Percentiles rank a stretch among this genome's conserved stretches.
These are phyloP conservation scores for Lasiodiplodia hormozganensis DNA, from an alignment of 2,329 filamentous ascomycete genomes.

Conservation along the genomic window DNA sequence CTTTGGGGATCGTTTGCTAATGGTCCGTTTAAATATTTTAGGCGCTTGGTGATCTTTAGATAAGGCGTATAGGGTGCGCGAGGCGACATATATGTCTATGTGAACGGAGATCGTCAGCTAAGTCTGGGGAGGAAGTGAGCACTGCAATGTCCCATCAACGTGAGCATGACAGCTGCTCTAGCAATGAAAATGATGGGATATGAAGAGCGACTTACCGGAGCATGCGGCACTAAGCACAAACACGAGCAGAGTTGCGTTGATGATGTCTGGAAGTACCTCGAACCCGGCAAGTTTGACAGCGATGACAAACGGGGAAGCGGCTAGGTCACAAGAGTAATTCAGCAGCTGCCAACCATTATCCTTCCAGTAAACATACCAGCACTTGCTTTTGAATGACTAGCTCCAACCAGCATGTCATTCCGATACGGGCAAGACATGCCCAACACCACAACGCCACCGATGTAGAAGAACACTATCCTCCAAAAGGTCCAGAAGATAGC, in stretches of 20 bases:
- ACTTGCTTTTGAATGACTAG: constrained; percentile 8
- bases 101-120: background rate
- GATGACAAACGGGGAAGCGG: constrained; percentile 65
- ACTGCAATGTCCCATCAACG: too few relatives aligned
- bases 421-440: constrained; percentile 73
- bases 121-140: background rate
- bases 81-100: constrained; percentile 46
- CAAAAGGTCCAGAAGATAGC: constrained; percentile 79
- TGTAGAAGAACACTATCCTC: constrained; percentile 74
- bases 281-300: constrained; percentile 54
- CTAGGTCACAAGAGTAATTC: constrained; percentile 55
- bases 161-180: too few relatives aligned
- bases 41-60: constrained; percentile 53
- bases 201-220: background rate
- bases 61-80: constrained; percentile 51
- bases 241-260: constrained; percentile 79
- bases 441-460: constrained; percentile 68
- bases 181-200: background rate
- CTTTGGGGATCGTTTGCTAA: constrained; percentile 31
- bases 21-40: constrained; percentile 43
- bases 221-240: constrained; percentile 76
- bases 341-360: constrained; percentile 36
- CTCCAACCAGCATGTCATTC: constrained; percentile 58
- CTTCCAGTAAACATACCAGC: background rate
- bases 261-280: constrained; percentile 60